Conservation (phyloP, 2,329 filamentous ascomycete species). For the Fusarium vanettenii region DNA sequence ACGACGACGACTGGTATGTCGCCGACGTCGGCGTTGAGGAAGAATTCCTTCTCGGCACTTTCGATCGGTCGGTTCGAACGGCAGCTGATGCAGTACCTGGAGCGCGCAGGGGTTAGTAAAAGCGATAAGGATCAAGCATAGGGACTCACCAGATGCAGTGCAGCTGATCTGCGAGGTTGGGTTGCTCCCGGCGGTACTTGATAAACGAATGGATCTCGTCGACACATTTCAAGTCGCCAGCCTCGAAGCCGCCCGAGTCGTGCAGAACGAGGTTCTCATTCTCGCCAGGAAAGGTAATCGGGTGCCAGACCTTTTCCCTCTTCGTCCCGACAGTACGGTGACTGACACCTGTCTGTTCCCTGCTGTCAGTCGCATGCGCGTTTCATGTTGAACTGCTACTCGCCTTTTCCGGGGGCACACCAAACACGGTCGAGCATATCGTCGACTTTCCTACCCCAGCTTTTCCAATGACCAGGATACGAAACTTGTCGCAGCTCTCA, state of each 20-base stretch:
- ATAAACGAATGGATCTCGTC: background rate
- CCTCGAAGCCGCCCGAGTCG: background rate
- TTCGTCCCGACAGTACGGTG: background rate
- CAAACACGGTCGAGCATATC: background rate
- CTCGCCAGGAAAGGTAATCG: background rate
- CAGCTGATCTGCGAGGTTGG: background rate
- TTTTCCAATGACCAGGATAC: background rate
- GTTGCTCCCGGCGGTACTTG: background rate
- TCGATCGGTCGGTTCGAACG: background rate
- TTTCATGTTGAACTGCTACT: background rate
- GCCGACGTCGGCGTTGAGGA: background rate
- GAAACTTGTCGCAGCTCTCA: background rate
- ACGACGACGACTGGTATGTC: background rate
- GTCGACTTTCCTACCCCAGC: background rate
- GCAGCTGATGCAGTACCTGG: background rate
- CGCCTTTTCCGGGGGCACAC: background rate
- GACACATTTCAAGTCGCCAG: background rate
- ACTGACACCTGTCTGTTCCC: background rate
- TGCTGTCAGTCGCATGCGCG: background rate
- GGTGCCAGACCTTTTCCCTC: background rate
- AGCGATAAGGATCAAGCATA: fast-evolving
- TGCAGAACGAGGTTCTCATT: background rate
- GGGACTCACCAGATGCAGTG: background rate
- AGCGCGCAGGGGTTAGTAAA: background rate
- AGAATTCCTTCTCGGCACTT: background rate